These are phyloP conservation scores for Fraxinus latifolia DNA, from an alignment of 305 asterid species.

Conservation along the genomic window DNA sequence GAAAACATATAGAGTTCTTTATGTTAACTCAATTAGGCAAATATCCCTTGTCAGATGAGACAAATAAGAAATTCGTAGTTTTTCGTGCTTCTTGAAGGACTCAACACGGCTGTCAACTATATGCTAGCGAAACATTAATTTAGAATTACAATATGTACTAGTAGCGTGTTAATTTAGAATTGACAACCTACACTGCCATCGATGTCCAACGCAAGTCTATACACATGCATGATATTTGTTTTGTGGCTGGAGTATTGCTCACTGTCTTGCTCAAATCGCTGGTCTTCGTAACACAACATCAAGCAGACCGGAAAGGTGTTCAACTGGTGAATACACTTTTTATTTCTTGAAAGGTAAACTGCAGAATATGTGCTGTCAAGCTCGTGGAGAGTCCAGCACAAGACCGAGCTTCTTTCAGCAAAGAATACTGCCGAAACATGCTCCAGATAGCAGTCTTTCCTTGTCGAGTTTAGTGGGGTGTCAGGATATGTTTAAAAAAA, in stretches of 20 bases:
- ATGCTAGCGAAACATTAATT: not conserved
- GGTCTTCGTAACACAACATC: constrained; percentile 1
- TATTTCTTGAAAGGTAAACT: constrained; percentile 7
- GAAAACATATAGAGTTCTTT: not conserved
- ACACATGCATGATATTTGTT: not conserved
- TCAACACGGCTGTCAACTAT: not conserved
- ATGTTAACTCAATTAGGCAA: not conserved
- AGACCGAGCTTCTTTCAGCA: constrained; percentile 18
- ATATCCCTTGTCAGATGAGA: not conserved
- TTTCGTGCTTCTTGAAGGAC: not conserved
- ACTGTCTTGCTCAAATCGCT: constrained; percentile 2
- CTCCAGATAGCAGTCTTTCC: constrained; percentile 27
- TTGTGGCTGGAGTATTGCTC: constrained; percentile 1
- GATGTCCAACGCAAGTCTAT: not conserved
- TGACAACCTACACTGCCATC: not conserved
- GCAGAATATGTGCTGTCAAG: constrained; percentile 15
- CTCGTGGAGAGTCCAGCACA: constrained; percentile 21
- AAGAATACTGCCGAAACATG: constrained; percentile 22
- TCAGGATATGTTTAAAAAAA: constrained; percentile 40
- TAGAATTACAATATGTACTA: not conserved
- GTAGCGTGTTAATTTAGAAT: not conserved
- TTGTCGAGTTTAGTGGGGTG: constrained; percentile 43
- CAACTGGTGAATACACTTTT: constrained; percentile 11
- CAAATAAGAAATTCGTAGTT: not conserved
- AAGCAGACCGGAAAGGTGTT: constrained; percentile 12